Conservation (phyloP, 2,329 filamentous ascomycete genomes). For the Monosporascus sp. region DNA sequence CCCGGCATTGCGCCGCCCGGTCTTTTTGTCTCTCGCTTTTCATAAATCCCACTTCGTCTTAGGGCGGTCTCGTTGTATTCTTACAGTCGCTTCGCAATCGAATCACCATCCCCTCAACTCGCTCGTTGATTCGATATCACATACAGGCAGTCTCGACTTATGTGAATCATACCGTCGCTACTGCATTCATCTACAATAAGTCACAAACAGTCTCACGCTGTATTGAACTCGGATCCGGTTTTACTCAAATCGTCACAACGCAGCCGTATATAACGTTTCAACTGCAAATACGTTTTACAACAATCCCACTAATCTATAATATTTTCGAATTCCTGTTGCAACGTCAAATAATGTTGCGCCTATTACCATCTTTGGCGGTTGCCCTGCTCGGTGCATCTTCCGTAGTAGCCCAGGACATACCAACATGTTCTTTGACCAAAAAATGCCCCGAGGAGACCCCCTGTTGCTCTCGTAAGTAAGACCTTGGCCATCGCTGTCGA, state of each 20-base stretch:
- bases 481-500: neutral
- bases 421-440: conserved; percentile 41
- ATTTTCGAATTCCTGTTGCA: neutral
- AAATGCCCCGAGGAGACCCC: conserved; percentile 69
- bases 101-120: neutral
- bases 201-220: too few species aligned
- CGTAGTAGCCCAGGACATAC: conserved; percentile 29
- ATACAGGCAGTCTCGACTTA: too few species aligned
- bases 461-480: conserved; percentile 71
- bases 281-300: conserved; percentile 1
- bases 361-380: conserved; percentile 28
- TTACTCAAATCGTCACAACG: too few species aligned
- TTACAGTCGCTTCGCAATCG: neutral
- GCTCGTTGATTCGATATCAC: neutral
- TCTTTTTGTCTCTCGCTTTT: neutral
- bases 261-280: neutral
- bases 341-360: conserved; percentile 23
- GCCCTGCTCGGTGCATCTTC: conserved; percentile 34
- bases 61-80: neutral
- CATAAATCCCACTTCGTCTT: neutral
- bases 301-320: neutral
- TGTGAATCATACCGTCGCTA: too few species aligned
- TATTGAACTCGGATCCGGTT: neutral
- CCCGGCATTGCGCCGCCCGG: neutral
- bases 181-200: too few species aligned